Evolutionary conservation across 2,329 filamentous ascomycete genomes (phyloP).

Genomic region (Paracoccidioides brasiliensis): DNA sequence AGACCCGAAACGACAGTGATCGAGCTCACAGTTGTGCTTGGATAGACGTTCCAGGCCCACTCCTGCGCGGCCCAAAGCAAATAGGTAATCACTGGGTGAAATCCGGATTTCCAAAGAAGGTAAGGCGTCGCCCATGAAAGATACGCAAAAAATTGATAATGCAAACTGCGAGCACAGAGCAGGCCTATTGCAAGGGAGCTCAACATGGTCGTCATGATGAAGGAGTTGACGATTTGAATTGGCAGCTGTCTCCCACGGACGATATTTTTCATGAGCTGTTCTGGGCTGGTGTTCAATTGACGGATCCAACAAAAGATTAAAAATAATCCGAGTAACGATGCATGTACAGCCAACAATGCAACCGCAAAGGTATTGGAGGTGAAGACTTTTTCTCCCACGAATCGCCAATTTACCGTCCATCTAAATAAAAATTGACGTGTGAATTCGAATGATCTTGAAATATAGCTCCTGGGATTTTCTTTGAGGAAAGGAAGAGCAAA

Average conservation of each 20-base stretch:
- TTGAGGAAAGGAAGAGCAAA: constrained; percentile 54
- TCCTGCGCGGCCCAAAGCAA: constrained; percentile 66
- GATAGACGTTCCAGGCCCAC: constrained; percentile 88
- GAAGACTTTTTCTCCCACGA: constrained; percentile 73
- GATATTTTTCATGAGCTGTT: constrained; percentile 41
- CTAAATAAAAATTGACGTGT: constrained; percentile 86
- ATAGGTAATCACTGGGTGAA: constrained; percentile 55
- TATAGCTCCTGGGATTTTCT: constrained; percentile 55
- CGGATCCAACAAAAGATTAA: constrained; percentile 56
- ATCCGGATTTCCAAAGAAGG: constrained; percentile 65
- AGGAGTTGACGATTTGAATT: constrained; percentile 51
- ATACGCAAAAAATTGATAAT: constrained; percentile 94
- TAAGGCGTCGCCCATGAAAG: constrained; percentile 81
- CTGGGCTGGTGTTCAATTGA: constrained; percentile 48
- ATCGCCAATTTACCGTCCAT: constrained; percentile 99
- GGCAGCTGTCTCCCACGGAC: constrained; percentile 43
- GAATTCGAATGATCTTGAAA: constrained; percentile 77
- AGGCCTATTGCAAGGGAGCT: constrained; percentile 66
- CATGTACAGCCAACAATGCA: constrained; percentile 52
- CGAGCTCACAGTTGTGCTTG: constrained; percentile 58
- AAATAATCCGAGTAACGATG: constrained; percentile 53
- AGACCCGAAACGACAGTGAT: constrained; percentile 57
- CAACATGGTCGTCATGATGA: constrained; percentile 63
- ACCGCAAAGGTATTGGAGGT: constrained; percentile 57
- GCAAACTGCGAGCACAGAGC: constrained; percentile 73